Percentiles rank a stretch among this genome's conserved stretches.
phyloP scores from a whole-genome alignment of 495 filamentous ascomycete species.

The Astrocystis sublimbata region DNA sequence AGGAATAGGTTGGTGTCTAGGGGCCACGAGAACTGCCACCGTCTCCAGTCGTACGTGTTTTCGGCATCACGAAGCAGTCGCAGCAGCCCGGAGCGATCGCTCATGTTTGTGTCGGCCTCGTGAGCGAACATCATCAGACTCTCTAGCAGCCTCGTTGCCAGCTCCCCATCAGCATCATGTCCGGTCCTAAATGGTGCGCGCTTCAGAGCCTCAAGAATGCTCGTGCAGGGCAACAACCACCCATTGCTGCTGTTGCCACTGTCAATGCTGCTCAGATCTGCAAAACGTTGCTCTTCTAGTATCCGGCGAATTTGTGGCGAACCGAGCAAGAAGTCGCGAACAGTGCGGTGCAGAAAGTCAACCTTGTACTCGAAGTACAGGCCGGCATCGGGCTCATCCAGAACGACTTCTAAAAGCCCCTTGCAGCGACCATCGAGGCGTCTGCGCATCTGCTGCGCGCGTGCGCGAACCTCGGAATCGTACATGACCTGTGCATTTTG shows the following conservation, averaged over 20 bases:
- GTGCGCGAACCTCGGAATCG: neutral
- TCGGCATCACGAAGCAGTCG: neutral
- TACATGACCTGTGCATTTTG: neutral
- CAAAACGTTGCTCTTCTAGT: neutral
- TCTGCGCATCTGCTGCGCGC: neutral
- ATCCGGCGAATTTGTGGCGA: neutral
- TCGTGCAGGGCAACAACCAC: neutral
- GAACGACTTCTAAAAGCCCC: constrained; percentile 18
- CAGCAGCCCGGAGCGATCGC: neutral
- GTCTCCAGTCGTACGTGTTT: neutral
- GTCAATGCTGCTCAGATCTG: neutral
- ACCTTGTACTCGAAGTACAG: constrained; percentile 9
- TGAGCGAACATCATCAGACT: neutral
- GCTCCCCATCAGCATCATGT: neutral
- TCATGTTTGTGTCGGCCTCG: neutral
- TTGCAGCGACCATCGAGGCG: constrained; percentile 20
- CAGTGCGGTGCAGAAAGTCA: constrained; percentile 31
- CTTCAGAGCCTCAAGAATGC: constrained; percentile 2
- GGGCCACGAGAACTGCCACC: neutral
- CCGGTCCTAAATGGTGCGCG: neutral
- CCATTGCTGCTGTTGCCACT: neutral
- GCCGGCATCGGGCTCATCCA: neutral
- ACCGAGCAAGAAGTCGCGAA: constrained; percentile 24
- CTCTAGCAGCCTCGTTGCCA: neutral
- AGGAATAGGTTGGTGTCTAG: neutral